Base-by-base conservation (phyloP, 2,329 filamentous ascomycete species). In the Alternaria brassicicola region DNA sequence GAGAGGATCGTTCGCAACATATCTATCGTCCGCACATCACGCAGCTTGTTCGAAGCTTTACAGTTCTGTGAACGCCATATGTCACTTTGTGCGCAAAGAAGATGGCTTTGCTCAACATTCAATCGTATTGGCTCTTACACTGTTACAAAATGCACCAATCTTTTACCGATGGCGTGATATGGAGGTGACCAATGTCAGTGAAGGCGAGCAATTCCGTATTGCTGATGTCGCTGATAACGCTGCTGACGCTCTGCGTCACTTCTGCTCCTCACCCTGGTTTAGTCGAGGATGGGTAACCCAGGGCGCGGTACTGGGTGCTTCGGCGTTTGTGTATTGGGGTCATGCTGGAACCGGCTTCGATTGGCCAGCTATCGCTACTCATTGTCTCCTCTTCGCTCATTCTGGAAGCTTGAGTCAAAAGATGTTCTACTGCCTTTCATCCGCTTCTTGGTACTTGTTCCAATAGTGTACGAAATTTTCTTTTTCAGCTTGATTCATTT, bases 1-100 rank as follows among this genome's bases (percentile, higher is more conserved):
- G 19, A 30, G 5, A 23, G 17, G 1, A 21, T 63, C 0, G 1
- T 36, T 2, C 56, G 51, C 21, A 52, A 59, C 15, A 48, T 39
- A n/a, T 2, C 0, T 1, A 3, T 12, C 9, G 8, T 58, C 1
- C 31, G 26, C 9, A 39, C 49, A 0, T 52, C 54, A 3, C 36
- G 43, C 1, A 63, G 25, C 10, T 42, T 61, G 0, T 54, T 52
- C 15, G 48, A 61, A 3, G 61, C 54, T 2, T 17, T 63, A 23
- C 36, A 39, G 21, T n/a, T 10, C 21, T 0, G 10, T 45, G 2
- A 2, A 52, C 5, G 30, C 30, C 23, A 45, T 52, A 17, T 52
- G 28, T 3, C 39, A 13, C 23, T 42, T 15, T 15, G 25, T 28
- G 10, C 12, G 6, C 7, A n/a, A 25, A 8, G 8, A 19, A 21